Base-by-base conservation (phyloP, 2,329 filamentous ascomycete genomes). In the Beauveria sp. region DNA sequence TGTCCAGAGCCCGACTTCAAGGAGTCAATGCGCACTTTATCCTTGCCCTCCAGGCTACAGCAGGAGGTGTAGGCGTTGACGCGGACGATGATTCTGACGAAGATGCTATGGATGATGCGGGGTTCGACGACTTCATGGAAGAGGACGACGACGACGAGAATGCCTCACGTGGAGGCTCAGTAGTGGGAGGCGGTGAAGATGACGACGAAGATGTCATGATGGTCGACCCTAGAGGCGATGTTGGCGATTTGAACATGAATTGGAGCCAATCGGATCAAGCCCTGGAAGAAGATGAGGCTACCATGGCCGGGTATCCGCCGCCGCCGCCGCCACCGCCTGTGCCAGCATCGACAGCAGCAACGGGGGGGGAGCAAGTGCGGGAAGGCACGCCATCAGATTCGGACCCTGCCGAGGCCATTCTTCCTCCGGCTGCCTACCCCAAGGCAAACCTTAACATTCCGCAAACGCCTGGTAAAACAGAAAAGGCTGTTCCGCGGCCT, bases 271-370 rank as follows among this genome's bases (percentile, higher is more conserved):
- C 77, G 34, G 87, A 90, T 34, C 86, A 89, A 65, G 86, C 87
- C 30, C 78, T 91, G 50, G 90, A 93, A 70, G 83, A 87, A 59
- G 85, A 88, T 65, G 90, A 95, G 72, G 88, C 90, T 34, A 91
- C 91, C 18, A 81, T 91, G 69, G 88, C 88, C 59, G 89, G 88
- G 22, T 91, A 93, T 51, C 81, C 83, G 4, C 84, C 86, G 6
- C 81, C 83, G 1, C 84, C 83, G 7, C 83, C 85, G 1, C 88
- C 88, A 7, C 86, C 86, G 26, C 84, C 85, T 30, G 65, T 66
- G 20, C 81, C 81, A 52, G 78, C 81, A 51, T 71, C 75, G 26
- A 73, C 75, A 42, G 74, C 60, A 43, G 45, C 42, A 30, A 73
- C 74, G 24, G 75, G n/a, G 30, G 45, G 55, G 26, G 46, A 55